Conservation (phyloP, 805 yeast genomes). For the Myxozyma sirexii region DNA sequence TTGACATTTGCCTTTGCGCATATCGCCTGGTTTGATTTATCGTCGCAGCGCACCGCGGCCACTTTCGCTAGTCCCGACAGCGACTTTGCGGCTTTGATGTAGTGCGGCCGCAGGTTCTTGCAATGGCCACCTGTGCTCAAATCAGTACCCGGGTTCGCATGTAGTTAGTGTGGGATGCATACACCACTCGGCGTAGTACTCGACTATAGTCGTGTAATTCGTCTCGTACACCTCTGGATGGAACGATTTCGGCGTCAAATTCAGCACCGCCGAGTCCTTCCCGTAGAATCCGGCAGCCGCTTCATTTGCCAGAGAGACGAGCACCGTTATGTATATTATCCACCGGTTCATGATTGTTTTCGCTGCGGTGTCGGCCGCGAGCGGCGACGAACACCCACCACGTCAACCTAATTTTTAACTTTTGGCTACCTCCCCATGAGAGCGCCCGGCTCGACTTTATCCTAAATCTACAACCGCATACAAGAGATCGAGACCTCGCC, state of each 20-base stretch:
- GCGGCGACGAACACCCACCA: too few relatives aligned
- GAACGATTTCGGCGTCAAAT: conserved; percentile 59
- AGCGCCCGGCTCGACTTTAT: too few relatives aligned
- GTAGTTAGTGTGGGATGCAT: neutral
- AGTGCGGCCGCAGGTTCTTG: conserved; percentile 65
- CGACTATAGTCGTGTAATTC: conserved; percentile 80
- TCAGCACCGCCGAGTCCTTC: conserved; percentile 53
- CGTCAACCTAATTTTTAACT: too few relatives aligned
- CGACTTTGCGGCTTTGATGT: conserved; percentile 61
- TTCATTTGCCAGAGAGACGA: neutral
- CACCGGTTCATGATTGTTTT: neutral
- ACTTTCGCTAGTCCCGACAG: conserved; percentile 54
- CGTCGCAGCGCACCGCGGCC: conserved; percentile 87
- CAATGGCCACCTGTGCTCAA: conserved; percentile 74
- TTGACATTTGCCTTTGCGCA: conserved; percentile 67
- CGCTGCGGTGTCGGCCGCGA: too few relatives aligned
- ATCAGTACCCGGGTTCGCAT: neutral
- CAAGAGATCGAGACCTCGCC: too few relatives aligned
- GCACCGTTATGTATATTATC: neutral
- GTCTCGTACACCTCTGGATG: conserved; percentile 65
- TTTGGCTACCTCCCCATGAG: neutral
- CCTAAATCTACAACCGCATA: too few relatives aligned
- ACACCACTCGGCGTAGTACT: conserved; percentile 93
- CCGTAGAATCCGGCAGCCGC: conserved; percentile 43
- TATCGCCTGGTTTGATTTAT: conserved; percentile 61